Evolutionary conservation across 176 grass and related monocot genomes (phyloP), one percentile per base, ranked within the genome.

Genomic region (Pontederia crassipes): DNA sequence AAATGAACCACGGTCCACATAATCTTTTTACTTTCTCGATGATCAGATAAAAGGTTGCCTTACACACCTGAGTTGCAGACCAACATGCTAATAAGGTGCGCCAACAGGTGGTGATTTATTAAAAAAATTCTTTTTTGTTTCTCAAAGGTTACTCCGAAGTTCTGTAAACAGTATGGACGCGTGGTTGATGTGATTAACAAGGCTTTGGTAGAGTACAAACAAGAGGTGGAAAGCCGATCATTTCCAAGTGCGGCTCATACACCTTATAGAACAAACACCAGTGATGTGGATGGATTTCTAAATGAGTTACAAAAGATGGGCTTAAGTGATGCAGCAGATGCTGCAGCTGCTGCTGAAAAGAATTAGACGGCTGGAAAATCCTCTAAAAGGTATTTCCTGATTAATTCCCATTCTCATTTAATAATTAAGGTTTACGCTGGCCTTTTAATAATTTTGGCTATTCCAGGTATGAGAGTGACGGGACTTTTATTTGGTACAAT

Each of bases 61-160:
- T n/a, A n/a, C n/a, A n/a, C n/a, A n/a, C n/a, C n/a, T n/a, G n/a
- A n/a, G n/a, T n/a, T n/a, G n/a, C n/a, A n/a, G n/a, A n/a, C n/a
- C n/a, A n/a, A n/a, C n/a, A n/a, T n/a, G n/a, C n/a, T n/a, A n/a
- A n/a, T n/a, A n/a, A 24, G 20, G 20, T 24, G 1, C 20, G 20
- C 20, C 20, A 24, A 24, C 20, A 24, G 20, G 20, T 24, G 20
- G 20, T 24, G 20, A 24, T 24, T 24, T 24, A 24, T 24, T 24
- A 24, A 24, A 24, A 24, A 24, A 24, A 24, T 24, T 24, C 20
- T 24, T 24, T 24, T 24, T 24, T 24, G 20, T 24, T 24, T 24
- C 20, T 24, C 20, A 24, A 1, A 92, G 87, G 87, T 97, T n/a
- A 88, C 87, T 47, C 87, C 93, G n/a, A 97, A 88, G 61, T 97